Base-by-base conservation (phyloP, 1,284 basidiomycete species). In the Abortiporus biennis region DNA sequence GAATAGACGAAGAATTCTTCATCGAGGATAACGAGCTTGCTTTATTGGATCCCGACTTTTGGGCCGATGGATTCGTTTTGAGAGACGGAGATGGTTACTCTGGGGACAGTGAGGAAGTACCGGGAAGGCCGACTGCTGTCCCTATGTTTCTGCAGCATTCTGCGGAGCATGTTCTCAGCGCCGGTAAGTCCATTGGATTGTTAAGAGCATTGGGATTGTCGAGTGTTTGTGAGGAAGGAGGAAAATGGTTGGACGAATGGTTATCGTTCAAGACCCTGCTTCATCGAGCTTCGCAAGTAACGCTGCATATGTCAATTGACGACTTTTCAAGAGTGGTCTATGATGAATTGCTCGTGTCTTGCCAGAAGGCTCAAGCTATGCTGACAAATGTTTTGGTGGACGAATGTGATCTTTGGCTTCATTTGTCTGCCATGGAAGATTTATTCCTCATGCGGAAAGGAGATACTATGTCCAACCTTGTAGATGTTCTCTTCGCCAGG, bases 131-230 rank as follows among this genome's bases (percentile, higher is more conserved):
- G 30, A 66, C 61, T 22, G 65, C 72, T 11, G 69, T 82, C 12
- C 84, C 85, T 0, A 55, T 63, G 24, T 85, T 86, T 54, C 61
- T 90, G 46, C 63, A 67, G 29, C 74, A 76, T 35, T 65, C 82
- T 11, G 76, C 78, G 3, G 68, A 70, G 17, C 64, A 69, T 3
- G 63, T 91, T 1, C 62, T 92, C 12, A 73, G 76, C 22, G 78
- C 85, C 0, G 90, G 90, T 4, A 92, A 92, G 58, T 80, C 86
- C 0, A 71, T 83, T 9, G 90, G 90, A 1, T 65, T 93, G 29
- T 66, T 92, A 21, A 67, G 71, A 9, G 67, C 67, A 20, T 59
- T 81, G 39, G 59, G 63, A 31, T 45, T 59, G 27, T 46, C 55
- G 2, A 40, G 49, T 1, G 40, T 51, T 11, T 24, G 48, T 1